Evolutionary conservation across 2,329 filamentous ascomycete species (phyloP).

Genomic region (Acephala macrosclerotiorum): DNA sequence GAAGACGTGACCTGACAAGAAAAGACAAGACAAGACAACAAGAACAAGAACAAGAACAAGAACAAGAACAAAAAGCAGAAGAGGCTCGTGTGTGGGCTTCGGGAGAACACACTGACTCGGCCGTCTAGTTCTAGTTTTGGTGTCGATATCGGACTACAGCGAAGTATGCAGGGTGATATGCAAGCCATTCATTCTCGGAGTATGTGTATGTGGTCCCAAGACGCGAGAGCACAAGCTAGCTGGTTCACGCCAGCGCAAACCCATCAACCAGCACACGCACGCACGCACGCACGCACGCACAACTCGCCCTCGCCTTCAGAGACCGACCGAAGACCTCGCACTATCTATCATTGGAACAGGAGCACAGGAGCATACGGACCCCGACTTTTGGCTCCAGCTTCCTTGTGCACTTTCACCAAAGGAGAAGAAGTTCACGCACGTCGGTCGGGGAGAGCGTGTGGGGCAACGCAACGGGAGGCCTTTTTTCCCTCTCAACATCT

Average conservation of each 20-base stretch:
- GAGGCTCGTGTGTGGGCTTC: background rate
- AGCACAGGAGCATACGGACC: background rate
- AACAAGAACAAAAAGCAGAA: background rate
- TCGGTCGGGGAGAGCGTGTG: conserved; percentile 7
- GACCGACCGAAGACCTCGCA: background rate
- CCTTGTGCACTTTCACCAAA: conserved; percentile 1
- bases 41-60: background rate
- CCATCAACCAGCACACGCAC: background rate
- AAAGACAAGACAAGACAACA: no score
- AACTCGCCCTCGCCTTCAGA: background rate
- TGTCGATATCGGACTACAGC: conserved; percentile 5
- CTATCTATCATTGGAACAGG: background rate
- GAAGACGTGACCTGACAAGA: no score
- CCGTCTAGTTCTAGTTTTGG: background rate
- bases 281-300: background rate
- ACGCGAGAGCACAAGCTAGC: background rate
- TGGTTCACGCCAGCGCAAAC: background rate
- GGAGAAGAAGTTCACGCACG: background rate
- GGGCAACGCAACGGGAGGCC: background rate
- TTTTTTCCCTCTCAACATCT: background rate
- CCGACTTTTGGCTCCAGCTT: background rate
- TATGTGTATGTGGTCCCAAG: conserved; percentile 5
- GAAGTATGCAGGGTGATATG: conserved; percentile 8
- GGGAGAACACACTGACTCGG: background rate
- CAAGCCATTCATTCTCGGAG: background rate